Evolutionary conservation across 208 protist genomes (phyloP).

Genomic region (Phytomonas sp.): DNA sequence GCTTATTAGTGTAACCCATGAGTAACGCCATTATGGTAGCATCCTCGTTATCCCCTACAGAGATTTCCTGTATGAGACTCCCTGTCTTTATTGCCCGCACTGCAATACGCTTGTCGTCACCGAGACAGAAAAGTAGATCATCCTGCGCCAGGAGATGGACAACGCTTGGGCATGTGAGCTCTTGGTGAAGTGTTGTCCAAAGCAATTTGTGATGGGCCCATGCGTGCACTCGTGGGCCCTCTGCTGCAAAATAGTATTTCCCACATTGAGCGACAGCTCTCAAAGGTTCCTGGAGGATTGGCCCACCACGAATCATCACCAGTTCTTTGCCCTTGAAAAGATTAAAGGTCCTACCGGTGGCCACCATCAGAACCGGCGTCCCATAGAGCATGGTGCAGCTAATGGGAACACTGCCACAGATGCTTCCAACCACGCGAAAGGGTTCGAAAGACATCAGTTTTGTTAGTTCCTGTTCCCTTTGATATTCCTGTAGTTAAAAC

Average conservation of each 20-base stretch:
- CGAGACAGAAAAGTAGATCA: conserved; percentile 72
- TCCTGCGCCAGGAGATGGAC: conserved; percentile 58
- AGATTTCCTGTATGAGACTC: conserved; percentile 46
- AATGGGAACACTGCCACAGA: conserved; percentile 63
- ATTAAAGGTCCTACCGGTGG: conserved; percentile 72
- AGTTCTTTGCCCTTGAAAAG: conserved; percentile 80
- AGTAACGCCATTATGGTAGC: conserved; percentile 40
- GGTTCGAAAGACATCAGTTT: conserved; percentile 67
- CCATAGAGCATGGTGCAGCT: conserved; percentile 71
- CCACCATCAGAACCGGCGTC: conserved; percentile 68
- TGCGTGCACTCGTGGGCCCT: conserved; percentile 67
- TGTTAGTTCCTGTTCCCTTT: not conserved
- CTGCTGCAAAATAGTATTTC: conserved; percentile 71
- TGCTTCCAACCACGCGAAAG: conserved; percentile 76
- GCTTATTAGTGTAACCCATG: conserved; percentile 78
- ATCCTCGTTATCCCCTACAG: conserved; percentile 51
- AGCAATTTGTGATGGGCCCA: conserved; percentile 78
- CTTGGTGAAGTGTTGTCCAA: conserved; percentile 49
- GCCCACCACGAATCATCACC: conserved; percentile 71
- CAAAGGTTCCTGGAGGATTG: conserved; percentile 47
- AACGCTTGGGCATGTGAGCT: conserved; percentile 39
- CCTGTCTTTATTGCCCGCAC: conserved; percentile 66
- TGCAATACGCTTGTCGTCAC: conserved; percentile 61
- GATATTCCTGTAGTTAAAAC: not conserved
- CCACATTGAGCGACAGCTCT: conserved; percentile 64